Evolutionary conservation across 2,329 filamentous ascomycete species (phyloP).

Genomic region (Hypoxylon sp.): DNA sequence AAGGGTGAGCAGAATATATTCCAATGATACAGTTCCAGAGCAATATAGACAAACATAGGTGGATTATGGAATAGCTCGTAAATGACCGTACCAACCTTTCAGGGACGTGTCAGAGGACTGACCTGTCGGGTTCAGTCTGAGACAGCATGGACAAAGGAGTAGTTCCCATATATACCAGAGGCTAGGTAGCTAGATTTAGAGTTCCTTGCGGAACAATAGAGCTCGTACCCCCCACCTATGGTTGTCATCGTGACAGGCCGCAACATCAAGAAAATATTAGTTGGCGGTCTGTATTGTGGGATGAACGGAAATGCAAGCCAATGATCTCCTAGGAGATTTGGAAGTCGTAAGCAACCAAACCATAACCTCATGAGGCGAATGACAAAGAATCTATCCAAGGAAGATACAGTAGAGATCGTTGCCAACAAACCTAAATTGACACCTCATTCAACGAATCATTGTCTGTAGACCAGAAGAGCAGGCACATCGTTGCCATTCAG

Average conservation of each 20-base stretch:
- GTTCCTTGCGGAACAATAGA: too few species aligned
- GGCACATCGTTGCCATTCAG: neutral
- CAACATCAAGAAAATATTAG: neutral
- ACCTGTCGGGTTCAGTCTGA: too few species aligned
- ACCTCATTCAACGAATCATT: neutral
- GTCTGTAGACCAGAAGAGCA: too few species aligned
- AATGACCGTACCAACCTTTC: neutral
- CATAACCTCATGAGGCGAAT: neutral
- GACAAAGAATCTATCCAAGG: neutral
- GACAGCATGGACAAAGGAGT: too few species aligned
- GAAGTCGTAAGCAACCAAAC: neutral
- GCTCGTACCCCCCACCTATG: too few species aligned
- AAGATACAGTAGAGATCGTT: neutral
- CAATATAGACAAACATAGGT: neutral
- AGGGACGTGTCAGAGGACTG: too few species aligned
- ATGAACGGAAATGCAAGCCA: neutral
- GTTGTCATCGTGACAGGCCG: too few species aligned
- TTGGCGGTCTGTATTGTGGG: neutral
- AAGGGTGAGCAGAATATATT: neutral
- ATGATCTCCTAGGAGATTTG: neutral
- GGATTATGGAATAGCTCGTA: neutral
- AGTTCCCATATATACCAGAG: too few species aligned
- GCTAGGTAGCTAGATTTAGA: too few species aligned
- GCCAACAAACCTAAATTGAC: neutral
- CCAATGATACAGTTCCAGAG: neutral